Conservation (phyloP, 441 rosid genomes). For the Viola pubescens region DNA sequence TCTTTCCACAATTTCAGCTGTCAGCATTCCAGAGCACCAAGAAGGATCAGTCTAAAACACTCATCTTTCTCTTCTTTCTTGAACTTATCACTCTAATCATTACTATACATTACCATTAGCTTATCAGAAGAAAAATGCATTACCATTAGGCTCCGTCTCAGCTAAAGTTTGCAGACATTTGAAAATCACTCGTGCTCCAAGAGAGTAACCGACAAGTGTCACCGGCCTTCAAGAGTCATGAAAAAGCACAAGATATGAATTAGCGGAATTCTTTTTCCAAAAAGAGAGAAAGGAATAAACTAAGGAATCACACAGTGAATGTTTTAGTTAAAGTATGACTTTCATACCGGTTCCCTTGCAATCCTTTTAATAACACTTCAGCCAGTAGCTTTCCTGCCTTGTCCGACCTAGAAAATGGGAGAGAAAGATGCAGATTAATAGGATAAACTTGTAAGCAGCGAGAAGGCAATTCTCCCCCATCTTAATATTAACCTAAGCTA, state of each 20-base stretch:
- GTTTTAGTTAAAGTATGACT: background rate
- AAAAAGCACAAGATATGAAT: constrained; percentile 13
- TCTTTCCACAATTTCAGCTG: constrained; percentile 86
- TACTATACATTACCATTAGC: too few relatives aligned
- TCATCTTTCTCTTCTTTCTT: background rate
- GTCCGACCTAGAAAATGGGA: constrained; percentile 50
- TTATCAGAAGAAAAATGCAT: background rate
- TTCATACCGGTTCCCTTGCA: constrained; percentile 83
- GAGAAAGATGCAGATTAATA: constrained; percentile 6
- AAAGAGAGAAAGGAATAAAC: background rate
- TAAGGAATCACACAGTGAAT: constrained; percentile 4
- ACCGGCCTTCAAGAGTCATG: constrained; percentile 53
- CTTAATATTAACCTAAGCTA: constrained; percentile 1
- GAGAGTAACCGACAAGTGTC: constrained; percentile 87
- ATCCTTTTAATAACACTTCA: constrained; percentile 70
- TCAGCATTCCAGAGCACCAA: constrained; percentile 14
- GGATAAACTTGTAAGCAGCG: background rate
- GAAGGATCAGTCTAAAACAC: constrained; percentile 10
- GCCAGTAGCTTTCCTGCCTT: constrained; percentile 85
- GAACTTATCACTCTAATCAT: too few relatives aligned
- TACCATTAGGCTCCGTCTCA: constrained; percentile 60
- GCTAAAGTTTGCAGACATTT: constrained; percentile 73
- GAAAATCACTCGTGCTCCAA: constrained; percentile 85
- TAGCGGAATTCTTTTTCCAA: background rate
- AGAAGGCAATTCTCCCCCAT: constrained; percentile 4